phyloP scores from a whole-genome alignment of 2,329 filamentous ascomycete species.

The Trichophyton verrucosum region DNA sequence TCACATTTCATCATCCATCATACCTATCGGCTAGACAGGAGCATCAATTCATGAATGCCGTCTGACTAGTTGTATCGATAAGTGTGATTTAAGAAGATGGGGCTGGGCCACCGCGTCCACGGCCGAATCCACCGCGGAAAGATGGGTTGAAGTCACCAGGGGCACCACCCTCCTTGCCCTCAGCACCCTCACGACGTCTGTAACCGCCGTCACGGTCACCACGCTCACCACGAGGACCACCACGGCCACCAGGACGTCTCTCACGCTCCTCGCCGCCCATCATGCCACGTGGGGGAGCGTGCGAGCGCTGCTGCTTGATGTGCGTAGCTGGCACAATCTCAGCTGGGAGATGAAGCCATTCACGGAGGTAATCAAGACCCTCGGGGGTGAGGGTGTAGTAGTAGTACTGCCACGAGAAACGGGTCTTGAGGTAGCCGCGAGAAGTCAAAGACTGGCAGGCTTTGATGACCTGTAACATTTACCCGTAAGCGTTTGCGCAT shows the following conservation, averaged over 20 bases:
- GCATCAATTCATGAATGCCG: neutral
- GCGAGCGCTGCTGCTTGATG: conserved; percentile 99
- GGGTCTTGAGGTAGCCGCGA: conserved; percentile 97
- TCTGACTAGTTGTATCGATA: neutral
- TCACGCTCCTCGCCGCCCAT: conserved; percentile 75
- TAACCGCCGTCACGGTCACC: conserved; percentile 52
- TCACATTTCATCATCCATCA: conserved; percentile 1
- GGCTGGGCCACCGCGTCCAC: conserved; percentile 58
- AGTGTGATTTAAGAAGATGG: conserved; percentile 19
- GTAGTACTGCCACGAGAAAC: conserved; percentile 99
- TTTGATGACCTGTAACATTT: conserved; percentile 62
- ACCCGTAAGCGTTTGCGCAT: conserved; percentile 5
- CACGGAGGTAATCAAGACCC: conserved; percentile 99
- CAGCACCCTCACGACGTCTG: conserved; percentile 75
- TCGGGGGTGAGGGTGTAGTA: conserved; percentile 99
- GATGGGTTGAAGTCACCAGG: conserved; percentile 83
- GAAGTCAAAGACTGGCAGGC: conserved; percentile 96
- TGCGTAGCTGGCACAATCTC: conserved; percentile 99
- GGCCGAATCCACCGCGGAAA: conserved; percentile 85
- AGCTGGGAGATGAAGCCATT: conserved; percentile 99
- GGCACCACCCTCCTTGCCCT: conserved; percentile 83
- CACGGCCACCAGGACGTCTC: conserved; percentile 72
- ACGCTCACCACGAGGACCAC: conserved; percentile 56
- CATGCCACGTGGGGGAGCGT: conserved; percentile 97
- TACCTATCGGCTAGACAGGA: neutral